A percentile compares a stretch with the other conserved stretches of the same genome.
These are phyloP conservation scores for Stentor coeruleus DNA, from an alignment of 73 alveolate species.

Conservation along the genomic window DNA sequence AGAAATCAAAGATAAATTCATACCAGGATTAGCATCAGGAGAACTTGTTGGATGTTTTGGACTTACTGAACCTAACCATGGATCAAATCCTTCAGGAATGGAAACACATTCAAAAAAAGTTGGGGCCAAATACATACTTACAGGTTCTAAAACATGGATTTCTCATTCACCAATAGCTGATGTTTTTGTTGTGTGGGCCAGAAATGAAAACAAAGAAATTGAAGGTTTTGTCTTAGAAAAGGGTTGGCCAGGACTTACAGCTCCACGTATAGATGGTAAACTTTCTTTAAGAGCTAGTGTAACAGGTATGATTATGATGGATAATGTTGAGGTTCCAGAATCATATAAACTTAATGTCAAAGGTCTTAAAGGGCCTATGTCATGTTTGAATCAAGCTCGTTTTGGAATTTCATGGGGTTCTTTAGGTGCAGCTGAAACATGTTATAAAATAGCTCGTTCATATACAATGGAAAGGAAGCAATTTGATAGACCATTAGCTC, in stretches of 20 bases:
- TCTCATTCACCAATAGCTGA: conserved; percentile 93
- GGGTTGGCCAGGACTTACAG: conserved; percentile 84
- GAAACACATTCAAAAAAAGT: conserved; percentile 57
- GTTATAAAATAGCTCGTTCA: conserved; percentile 67
- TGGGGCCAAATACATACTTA: conserved; percentile 71
- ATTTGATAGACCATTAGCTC: conserved; percentile 74
- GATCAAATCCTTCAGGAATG: conserved; percentile 86
- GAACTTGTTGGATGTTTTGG: conserved; percentile 91
- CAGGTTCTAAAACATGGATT: conserved; percentile 93
- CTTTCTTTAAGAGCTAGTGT: conserved; percentile 83
- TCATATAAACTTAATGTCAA: conserved; percentile 59
- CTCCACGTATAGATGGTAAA: conserved; percentile 90
- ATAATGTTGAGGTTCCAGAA: conserved; percentile 86
- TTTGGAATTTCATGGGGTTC: conserved; percentile 96
- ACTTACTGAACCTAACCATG: conserved; percentile 93
- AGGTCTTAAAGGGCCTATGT: conserved; percentile 92
- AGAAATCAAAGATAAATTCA: conserved; percentile 54
- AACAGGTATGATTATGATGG: conserved; percentile 93
- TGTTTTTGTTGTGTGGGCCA: conserved; percentile 87
- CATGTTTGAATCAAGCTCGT: conserved; percentile 87
- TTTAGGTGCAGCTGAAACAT: conserved; percentile 92
- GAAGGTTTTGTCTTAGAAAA: conserved; percentile 81
- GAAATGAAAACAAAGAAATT: conserved; percentile 62
- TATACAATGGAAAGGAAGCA: conserved; percentile 74
- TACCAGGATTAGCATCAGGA: conserved; percentile 91